A percentile compares a stretch with the other conserved stretches of the same genome.
phyloP scores from a whole-genome alignment of 2,329 filamentous ascomycete genomes.

The Beauveria varroae region DNA sequence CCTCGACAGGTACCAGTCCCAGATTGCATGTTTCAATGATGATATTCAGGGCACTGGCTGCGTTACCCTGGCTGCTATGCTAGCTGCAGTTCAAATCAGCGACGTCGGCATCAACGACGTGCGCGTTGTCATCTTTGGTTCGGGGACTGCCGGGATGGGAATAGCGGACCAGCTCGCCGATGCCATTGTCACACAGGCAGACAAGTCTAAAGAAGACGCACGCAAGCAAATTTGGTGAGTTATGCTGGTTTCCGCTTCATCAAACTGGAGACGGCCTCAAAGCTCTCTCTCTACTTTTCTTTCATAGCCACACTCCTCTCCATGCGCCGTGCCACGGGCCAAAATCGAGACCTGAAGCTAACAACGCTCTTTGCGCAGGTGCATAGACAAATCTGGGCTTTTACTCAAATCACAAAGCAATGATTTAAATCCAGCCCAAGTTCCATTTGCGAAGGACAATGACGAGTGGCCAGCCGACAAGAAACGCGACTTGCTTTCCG shows the following conservation, averaged over 20 bases:
- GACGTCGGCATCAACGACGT: constrained; percentile 59
- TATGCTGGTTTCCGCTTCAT: too few species aligned
- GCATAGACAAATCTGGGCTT: constrained; percentile 72
- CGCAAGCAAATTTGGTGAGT: constrained; percentile 61
- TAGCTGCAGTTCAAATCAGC: constrained; percentile 65
- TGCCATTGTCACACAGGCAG: constrained; percentile 63
- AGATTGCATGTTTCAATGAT: constrained; percentile 83
- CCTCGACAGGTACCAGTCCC: constrained; percentile 64
- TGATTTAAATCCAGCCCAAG: constrained; percentile 45
- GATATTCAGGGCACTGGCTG: constrained; percentile 86
- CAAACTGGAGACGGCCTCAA: not conserved
- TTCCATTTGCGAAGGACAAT: constrained; percentile 56
- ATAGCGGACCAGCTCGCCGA: constrained; percentile 81
- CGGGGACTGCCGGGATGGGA: constrained; percentile 74
- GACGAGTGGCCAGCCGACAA: constrained; percentile 51
- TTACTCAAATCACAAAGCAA: constrained; percentile 60
- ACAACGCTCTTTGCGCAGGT: constrained; percentile 28
- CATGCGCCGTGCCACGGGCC: not conserved
- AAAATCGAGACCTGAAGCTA: too few species aligned
- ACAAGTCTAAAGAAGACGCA: constrained; percentile 65
- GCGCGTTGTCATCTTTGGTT: constrained; percentile 68
- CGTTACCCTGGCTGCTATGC: constrained; percentile 75
- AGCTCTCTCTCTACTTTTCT: not conserved
- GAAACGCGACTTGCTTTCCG: constrained; percentile 51
- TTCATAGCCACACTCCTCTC: not conserved